These are phyloP conservation scores for Saccharomycopsis sp. DNA, from an alignment of 805 yeast genomes.

Conservation along the genomic window DNA sequence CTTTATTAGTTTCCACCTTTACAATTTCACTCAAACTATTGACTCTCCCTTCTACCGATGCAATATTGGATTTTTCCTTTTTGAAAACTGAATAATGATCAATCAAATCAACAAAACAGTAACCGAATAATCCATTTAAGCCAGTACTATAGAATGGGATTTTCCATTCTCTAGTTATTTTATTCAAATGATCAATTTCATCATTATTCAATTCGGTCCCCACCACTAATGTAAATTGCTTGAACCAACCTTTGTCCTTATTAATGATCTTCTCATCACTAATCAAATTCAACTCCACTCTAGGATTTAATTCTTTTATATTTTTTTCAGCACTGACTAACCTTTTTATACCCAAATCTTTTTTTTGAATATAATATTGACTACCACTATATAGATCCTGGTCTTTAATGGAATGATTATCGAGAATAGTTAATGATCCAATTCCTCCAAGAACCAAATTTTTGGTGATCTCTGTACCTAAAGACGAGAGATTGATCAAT, in stretches of 20 bases:
- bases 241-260: slow-evolving; percentile 30
- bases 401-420: slow-evolving; percentile 40
- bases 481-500: slow-evolving; percentile 61
- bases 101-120: slow-evolving; percentile 68
- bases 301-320: slow-evolving; percentile 66
- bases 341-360: slow-evolving; percentile 45
- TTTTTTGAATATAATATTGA: slow-evolving; percentile 68
- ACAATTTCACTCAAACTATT: slow-evolving; percentile 12
- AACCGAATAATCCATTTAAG: slow-evolving; percentile 75
- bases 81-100: slow-evolving; percentile 46
- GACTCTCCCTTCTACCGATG: slow-evolving; percentile 39
- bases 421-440: slow-evolving; percentile 66
- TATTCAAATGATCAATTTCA: slow-evolving; percentile 40
- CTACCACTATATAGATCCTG: slow-evolving; percentile 58
- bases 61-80: slow-evolving; percentile 35
- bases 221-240: slow-evolving; percentile 57
- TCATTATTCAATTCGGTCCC: slow-evolving; percentile 50
- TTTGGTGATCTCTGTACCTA: slow-evolving; percentile 76
- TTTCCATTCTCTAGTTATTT: slow-evolving; percentile 39
- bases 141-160: slow-evolving; percentile 64
- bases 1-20: slow-evolving; percentile 24
- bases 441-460: slow-evolving; percentile 84
- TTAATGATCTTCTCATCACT: slow-evolving; percentile 27
- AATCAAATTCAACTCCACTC: slow-evolving; percentile 61
- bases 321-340: slow-evolving; percentile 43